Evolutionary conservation across 2,329 filamentous ascomycete species (phyloP), one percentile per base, ranked within the genome.

Genomic region (Aspergillus ibericus): DNA sequence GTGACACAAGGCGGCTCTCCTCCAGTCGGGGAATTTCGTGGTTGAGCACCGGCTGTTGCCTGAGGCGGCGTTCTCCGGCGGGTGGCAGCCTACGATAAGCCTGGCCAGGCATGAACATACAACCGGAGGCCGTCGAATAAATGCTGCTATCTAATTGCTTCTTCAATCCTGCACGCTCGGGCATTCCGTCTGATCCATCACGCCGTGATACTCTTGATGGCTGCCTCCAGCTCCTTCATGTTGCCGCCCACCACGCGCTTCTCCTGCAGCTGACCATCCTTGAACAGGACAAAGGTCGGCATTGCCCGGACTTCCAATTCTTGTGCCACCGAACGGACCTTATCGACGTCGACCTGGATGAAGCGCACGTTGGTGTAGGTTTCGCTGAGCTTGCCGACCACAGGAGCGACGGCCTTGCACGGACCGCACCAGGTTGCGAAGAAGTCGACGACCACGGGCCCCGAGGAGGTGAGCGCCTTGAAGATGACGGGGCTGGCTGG

Each of bases 381-480:
- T 54, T 80, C 76, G 59, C 81, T 82, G 55, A 84, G 76, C 63
- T 80, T 73, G 55, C 80, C 78, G 67, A 84, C 80, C 61, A 80
- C 73, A 29, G 82, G 82, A 3, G 78, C 78, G 55, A 85, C 82
- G 34, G 78, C 75, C 67, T 82, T 82, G 77, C 83, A 85, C 27
- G 83, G 83, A 1, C 82, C 82, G 68, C 83, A 84, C 82, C 83
- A 85, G 62, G 80, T 79, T 13, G 81, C 81, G 68, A 80, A 81
- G 76, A 81, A 82, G 70, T 83, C 81, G 67, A 81, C 75, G 56
- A 83, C 74, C 55, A 79, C 76, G 63, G 91, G 79, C 25, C 72
- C 75, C 63, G 82, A 73, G 57, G 81, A 77, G 56, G 77, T 74
- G 59, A 69, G 53, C 55, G 83, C 83, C 36, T 78, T 75, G 64